Conservation (phyloP, 192 early-diverging fungal genomes). For the Backusella tuberculispora region DNA sequence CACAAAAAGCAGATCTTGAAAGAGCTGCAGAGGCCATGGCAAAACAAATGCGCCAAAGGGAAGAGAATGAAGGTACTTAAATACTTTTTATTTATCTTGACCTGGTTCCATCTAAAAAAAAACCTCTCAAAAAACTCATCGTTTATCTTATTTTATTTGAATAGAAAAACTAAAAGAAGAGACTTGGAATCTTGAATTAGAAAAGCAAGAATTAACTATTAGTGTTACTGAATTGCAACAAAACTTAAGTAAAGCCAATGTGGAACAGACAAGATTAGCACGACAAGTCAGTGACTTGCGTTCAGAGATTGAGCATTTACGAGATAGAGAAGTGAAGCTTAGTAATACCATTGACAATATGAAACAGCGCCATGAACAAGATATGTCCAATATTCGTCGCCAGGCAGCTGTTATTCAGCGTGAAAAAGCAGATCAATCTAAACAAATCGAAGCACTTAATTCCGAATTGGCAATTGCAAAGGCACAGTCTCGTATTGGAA, state of each 20-base stretch:
- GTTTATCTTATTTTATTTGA: background rate
- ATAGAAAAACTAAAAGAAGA: slow-evolving; percentile 59
- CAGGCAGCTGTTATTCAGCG: slow-evolving; percentile 57
- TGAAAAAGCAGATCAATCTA: slow-evolving; percentile 59
- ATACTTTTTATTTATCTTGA: slow-evolving; percentile 5
- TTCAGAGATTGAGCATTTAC: slow-evolving; percentile 64
- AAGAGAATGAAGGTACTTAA: slow-evolving; percentile 60
- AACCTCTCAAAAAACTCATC: background rate
- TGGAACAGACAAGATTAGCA: slow-evolving; percentile 61
- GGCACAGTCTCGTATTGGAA: slow-evolving; percentile 32
- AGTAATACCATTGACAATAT: slow-evolving; percentile 45
- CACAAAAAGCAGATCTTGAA: slow-evolving; percentile 56
- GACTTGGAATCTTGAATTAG: slow-evolving; percentile 58
- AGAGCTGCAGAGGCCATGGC: slow-evolving; percentile 51
- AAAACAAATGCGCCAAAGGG: slow-evolving; percentile 52
- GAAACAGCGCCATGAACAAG: slow-evolving; percentile 67
- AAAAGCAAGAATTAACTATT: slow-evolving; percentile 51
- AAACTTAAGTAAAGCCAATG: slow-evolving; percentile 45
- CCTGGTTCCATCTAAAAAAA: slow-evolving; percentile 7
- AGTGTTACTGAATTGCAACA: slow-evolving; percentile 50
- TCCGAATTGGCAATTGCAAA: slow-evolving; percentile 46
- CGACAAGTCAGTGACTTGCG: slow-evolving; percentile 53
- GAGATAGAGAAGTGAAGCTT: slow-evolving; percentile 58
- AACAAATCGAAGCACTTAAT: slow-evolving; percentile 63
- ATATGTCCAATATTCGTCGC: slow-evolving; percentile 59